Evolutionary conservation across 495 filamentous ascomycete species (phyloP).

Genomic region (Penicillium waksmanii): DNA sequence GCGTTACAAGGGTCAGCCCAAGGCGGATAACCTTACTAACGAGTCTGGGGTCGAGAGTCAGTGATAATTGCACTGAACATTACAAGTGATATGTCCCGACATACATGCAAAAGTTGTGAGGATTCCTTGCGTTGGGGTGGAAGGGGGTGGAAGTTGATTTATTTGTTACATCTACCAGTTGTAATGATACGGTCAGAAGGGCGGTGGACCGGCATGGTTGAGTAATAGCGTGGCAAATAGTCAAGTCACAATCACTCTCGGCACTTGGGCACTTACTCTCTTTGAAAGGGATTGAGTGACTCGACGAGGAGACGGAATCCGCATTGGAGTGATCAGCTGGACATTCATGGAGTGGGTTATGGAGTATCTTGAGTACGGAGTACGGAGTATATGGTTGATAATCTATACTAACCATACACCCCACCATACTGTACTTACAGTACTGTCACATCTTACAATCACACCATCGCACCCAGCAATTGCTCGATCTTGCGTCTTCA

Average conservation of each 20-base stretch:
- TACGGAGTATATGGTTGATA: neutral
- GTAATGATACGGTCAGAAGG: neutral
- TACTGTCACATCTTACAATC: slow-evolving; percentile 25
- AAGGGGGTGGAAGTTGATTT: neutral
- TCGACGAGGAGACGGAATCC: neutral
- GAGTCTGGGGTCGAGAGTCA: slow-evolving; percentile 25
- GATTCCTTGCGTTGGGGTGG: neutral
- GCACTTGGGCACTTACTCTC: neutral
- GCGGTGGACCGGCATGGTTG: neutral
- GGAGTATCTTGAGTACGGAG: neutral
- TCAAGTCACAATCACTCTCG: neutral
- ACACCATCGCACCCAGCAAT: slow-evolving; percentile 48
- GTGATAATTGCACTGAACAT: slow-evolving; percentile 17
- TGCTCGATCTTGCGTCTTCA: slow-evolving; percentile 36
- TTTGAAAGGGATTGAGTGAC: neutral
- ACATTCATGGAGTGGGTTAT: too few relatives aligned
- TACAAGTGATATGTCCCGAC: neutral
- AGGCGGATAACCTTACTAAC: slow-evolving; percentile 4
- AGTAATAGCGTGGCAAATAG: slow-evolving; percentile 4
- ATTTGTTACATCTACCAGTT: neutral
- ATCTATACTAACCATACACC: neutral
- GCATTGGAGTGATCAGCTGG: neutral
- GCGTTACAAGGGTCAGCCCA: slow-evolving; percentile 6
- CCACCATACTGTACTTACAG: slow-evolving; percentile 8
- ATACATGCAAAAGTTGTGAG: slow-evolving; percentile 5